Percentiles rank a stretch among this genome's conserved stretches.
Evolutionary conservation across 2,329 filamentous ascomycete species (phyloP).

Genomic region (Ophiostoma ulmi): DNA sequence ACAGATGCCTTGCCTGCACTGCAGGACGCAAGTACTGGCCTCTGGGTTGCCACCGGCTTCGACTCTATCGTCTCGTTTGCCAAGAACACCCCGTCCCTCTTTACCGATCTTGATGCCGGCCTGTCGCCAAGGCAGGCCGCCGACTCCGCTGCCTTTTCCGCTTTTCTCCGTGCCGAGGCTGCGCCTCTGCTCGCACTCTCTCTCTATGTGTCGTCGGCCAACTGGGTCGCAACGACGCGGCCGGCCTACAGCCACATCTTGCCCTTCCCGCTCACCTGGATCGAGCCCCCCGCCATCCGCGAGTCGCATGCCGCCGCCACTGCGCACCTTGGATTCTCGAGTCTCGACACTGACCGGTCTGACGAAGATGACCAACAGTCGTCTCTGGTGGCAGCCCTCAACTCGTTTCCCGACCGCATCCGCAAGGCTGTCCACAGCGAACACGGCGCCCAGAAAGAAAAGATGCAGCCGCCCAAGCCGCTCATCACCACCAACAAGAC

Average conservation of each 20-base stretch:
- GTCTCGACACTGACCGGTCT: conserved; percentile 53
- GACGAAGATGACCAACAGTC: conserved; percentile 36
- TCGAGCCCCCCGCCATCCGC: conserved; percentile 68
- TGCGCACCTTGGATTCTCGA: conserved; percentile 62
- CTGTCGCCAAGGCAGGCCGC: conserved; percentile 41
- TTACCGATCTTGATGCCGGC: conserved; percentile 37
- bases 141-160: conserved; percentile 50
- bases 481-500: not conserved
- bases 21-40: conserved; percentile 44
- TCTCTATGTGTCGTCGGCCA: conserved; percentile 83
- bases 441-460: not conserved
- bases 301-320: conserved; percentile 65
- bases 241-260: conserved; percentile 76
- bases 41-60: conserved; percentile 57
- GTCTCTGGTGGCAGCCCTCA: conserved; percentile 21
- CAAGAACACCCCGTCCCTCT: conserved; percentile 28
- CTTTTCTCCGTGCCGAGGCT: conserved; percentile 71
- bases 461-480: not conserved
- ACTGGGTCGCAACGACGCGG: conserved; percentile 73
- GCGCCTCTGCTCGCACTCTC: conserved; percentile 76
- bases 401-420: conserved; percentile 26
- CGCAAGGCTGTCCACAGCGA: conserved; percentile 16
- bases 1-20: conserved; percentile 49
- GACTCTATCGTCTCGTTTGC: conserved; percentile 56
- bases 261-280: conserved; percentile 83